phyloP scores from a whole-genome alignment of 768 basidiomycete genomes.

The Russula dissimulans region DNA sequence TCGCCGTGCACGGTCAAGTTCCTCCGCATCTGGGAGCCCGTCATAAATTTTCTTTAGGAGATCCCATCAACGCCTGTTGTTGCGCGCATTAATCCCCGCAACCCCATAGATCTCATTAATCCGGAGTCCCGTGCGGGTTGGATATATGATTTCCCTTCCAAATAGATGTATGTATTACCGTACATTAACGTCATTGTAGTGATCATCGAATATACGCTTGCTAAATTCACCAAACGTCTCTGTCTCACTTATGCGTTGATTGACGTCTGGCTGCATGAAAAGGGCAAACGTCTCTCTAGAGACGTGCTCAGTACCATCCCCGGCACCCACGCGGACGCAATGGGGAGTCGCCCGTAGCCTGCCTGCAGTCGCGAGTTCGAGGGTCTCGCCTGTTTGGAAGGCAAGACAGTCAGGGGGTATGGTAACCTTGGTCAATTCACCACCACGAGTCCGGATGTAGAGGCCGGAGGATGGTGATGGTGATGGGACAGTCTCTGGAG shows the following conservation, averaged over 20 bases:
- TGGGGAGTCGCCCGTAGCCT: conserved; percentile 88
- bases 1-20: conserved; percentile 14
- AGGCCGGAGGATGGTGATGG: conserved; percentile 78
- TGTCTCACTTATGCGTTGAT: conserved; percentile 56
- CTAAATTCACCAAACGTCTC: conserved; percentile 89
- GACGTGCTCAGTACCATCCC: conserved; percentile 38
- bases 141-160: background rate
- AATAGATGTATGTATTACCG: conserved; percentile 5
- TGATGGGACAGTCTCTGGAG: conserved; percentile 44
- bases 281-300: conserved; percentile 84
- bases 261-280: conserved; percentile 83
- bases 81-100: background rate
- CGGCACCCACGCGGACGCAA: conserved; percentile 70
- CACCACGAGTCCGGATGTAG: conserved; percentile 82
- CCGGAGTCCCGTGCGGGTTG: background rate
- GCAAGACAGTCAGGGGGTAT: conserved; percentile 83
- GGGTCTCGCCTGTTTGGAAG: conserved; percentile 95
- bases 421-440: conserved; percentile 67
- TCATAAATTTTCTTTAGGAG: background rate
- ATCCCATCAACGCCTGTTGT: background rate
- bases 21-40: conserved; percentile 12
- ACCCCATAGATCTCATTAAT: conserved; percentile 6
- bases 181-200: conserved; percentile 35
- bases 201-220: conserved; percentile 62
- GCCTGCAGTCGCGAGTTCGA: conserved; percentile 79